Conservation (phyloP, 2,329 filamentous ascomycete species). For the Colletotrichum eremochloae region DNA sequence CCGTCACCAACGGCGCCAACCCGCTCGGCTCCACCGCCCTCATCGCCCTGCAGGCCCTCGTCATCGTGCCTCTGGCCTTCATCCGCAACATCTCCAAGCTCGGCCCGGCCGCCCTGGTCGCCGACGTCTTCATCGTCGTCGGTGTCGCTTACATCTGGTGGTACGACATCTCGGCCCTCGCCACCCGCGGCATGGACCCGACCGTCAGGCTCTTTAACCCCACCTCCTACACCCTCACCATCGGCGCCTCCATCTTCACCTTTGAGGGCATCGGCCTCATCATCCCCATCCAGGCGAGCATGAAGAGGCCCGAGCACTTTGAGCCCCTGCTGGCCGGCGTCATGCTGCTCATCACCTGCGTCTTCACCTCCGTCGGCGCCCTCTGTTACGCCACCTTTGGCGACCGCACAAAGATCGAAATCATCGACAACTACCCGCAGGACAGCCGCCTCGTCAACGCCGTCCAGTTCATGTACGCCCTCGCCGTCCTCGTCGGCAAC, state of each 20-base stretch:
- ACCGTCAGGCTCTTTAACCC: constrained; percentile 80
- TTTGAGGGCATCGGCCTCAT: constrained; percentile 98
- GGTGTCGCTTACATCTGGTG: constrained; percentile 81
- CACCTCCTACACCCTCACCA: constrained; percentile 75
- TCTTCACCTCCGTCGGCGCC: constrained; percentile 79
- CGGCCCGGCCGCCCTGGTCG: constrained; percentile 75
- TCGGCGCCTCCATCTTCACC: constrained; percentile 87
- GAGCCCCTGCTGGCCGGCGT: constrained; percentile 74
- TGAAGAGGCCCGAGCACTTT: constrained; percentile 80
- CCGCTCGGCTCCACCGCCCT: constrained; percentile 69
- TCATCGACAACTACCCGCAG: constrained; percentile 83
- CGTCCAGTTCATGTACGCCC: constrained; percentile 80
- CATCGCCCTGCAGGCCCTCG: constrained; percentile 74
- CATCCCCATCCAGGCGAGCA: constrained; percentile 97
- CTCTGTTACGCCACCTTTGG: constrained; percentile 83
- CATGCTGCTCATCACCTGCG: constrained; percentile 79
- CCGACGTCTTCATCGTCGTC: constrained; percentile 79
- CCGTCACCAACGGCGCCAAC: constrained; percentile 64
- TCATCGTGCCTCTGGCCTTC: constrained; percentile 75
- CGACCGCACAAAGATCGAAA: constrained; percentile 75
- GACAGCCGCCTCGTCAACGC: constrained; percentile 79
- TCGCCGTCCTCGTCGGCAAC: constrained; percentile 80
- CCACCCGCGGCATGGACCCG: constrained; percentile 67
- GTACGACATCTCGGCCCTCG: constrained; percentile 73
- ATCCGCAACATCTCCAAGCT: constrained; percentile 83